Evolutionary conservation across 2,329 filamentous ascomycete species (phyloP), one percentile per base, ranked within the genome.

Genomic region (Annulohypoxylon truncatum): DNA sequence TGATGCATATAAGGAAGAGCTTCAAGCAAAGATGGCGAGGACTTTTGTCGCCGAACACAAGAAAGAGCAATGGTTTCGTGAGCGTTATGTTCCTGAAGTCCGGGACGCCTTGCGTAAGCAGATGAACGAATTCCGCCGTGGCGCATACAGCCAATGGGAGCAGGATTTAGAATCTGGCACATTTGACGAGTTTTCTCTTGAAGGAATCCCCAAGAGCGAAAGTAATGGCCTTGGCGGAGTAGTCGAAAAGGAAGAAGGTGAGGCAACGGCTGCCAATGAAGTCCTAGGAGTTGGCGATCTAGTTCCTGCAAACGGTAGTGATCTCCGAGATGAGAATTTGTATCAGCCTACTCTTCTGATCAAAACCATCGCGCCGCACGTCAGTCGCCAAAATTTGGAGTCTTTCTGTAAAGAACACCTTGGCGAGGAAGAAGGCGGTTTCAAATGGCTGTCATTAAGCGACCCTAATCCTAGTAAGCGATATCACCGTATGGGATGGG

Each of bases 401-500:
- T 90, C 90, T 2, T 97, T 98, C 75, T 97, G 94, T 80, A 96
- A 94, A 76, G 94, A 97, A 78, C 92, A 97, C 77, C 87, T 98
- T 3, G 94, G 95, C 12, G 94, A 97, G 74, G 91, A 90, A 48
- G 91, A 96, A 69, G 94, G 94, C 55, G 95, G 95, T 2, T 97
- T 96, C 82, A 96, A 95, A 77, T 98, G 95, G 90, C 84, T 99
- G 4, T 98, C 95, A 31, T 85, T 99, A 52, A 97, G 94, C 71
- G 96, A 99, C 74, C 96, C 96, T 0, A 99, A 99, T 76, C 96
- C 96, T 1, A 91, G 93, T 74, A 99, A 99, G 82, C 92, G 97
- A 69, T 99, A 94, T 75, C 96, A 99, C 77, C 91, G 96, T 20
- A 98, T 99, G 79, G 96, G 96, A 20, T 99, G 96, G 95, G 96